A percentile compares a stretch with the other conserved stretches of the same genome.
These are phyloP conservation scores for Deakozyma indianensis DNA, from an alignment of 805 yeast species.

Conservation along the genomic window DNA sequence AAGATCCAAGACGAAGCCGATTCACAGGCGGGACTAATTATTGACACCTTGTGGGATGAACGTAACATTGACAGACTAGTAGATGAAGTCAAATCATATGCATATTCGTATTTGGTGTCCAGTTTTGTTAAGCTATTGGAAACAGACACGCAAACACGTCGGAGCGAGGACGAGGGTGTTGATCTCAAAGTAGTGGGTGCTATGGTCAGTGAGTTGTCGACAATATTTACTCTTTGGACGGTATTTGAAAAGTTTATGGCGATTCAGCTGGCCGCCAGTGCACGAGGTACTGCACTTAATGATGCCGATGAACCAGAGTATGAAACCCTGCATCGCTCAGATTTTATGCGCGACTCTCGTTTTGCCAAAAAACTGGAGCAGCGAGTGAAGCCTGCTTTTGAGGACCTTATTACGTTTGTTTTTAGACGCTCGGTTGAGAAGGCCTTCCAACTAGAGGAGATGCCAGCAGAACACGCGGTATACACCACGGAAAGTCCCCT, in stretches of 20 bases:
- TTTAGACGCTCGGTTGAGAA: constrained; percentile 68
- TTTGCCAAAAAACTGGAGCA: constrained; percentile 38
- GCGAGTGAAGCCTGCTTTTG: constrained; percentile 47
- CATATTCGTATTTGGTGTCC: constrained; percentile 32
- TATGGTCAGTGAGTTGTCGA: constrained; percentile 52
- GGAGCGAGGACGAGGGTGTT: constrained; percentile 18
- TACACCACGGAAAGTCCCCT: constrained; percentile 41
- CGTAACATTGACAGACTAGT: constrained; percentile 43
- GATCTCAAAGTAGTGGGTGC: constrained; percentile 56
- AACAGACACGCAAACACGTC: neutral
- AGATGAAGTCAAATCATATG: constrained; percentile 41
- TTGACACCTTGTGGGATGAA: constrained; percentile 74
- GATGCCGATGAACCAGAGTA: neutral
- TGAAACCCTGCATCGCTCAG: constrained; percentile 33
- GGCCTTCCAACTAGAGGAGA: constrained; percentile 64
- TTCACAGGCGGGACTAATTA: constrained; percentile 77
- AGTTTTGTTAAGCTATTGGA: constrained; percentile 14
- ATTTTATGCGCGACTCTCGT: constrained; percentile 6
- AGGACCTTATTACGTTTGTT: constrained; percentile 47
- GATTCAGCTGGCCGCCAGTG: constrained; percentile 45
- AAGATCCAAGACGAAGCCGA: constrained; percentile 80
- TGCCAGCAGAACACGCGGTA: constrained; percentile 29
- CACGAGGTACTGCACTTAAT: neutral
- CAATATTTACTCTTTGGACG: constrained; percentile 72
- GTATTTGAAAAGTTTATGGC: constrained; percentile 47